phyloP scores from a whole-genome alignment of 2,329 filamentous ascomycete species.

The Paracoccidioides brasiliensis region DNA sequence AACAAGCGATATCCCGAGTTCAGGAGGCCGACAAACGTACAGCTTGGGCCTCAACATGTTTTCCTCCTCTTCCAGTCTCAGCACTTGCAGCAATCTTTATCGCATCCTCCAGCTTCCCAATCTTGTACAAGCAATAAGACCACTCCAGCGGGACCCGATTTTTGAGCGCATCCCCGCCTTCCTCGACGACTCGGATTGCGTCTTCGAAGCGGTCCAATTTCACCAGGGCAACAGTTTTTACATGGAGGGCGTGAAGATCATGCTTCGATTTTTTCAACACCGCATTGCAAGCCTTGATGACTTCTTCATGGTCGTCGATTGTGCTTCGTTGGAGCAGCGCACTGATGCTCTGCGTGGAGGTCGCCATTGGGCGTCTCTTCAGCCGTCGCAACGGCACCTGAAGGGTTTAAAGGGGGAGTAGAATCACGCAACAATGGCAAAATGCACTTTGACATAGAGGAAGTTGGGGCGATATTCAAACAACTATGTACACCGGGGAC shows the following conservation, averaged over 20 bases:
- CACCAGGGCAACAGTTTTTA: constrained; percentile 46
- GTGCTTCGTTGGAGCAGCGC: constrained; percentile 44
- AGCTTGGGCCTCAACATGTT: constrained; percentile 50
- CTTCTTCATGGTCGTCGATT: constrained; percentile 50
- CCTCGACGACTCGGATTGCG: constrained; percentile 43
- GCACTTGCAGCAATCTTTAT: constrained; percentile 36
- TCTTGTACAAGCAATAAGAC: constrained; percentile 51
- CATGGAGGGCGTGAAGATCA: constrained; percentile 45
- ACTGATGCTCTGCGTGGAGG: constrained; percentile 37
- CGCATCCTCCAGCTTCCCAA: constrained; percentile 42
- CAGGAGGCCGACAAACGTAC: constrained; percentile 25
- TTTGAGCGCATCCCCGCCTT: constrained; percentile 41
- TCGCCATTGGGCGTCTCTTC: constrained; percentile 21
- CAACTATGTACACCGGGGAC: no score
- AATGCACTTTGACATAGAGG: no score
- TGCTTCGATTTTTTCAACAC: constrained; percentile 44
- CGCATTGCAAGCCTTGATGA: constrained; percentile 45
- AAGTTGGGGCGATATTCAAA: no score
- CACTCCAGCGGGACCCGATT: constrained; percentile 45
- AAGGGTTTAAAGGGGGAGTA: neutral
- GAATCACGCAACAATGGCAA: neutral
- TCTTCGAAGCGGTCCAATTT: constrained; percentile 53
- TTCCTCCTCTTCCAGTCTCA: constrained; percentile 36
- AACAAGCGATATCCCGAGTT: neutral
- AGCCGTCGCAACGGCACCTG: neutral